Conservation (phyloP, 208 protist species). For the Trypanosoma cruzi region DNA sequence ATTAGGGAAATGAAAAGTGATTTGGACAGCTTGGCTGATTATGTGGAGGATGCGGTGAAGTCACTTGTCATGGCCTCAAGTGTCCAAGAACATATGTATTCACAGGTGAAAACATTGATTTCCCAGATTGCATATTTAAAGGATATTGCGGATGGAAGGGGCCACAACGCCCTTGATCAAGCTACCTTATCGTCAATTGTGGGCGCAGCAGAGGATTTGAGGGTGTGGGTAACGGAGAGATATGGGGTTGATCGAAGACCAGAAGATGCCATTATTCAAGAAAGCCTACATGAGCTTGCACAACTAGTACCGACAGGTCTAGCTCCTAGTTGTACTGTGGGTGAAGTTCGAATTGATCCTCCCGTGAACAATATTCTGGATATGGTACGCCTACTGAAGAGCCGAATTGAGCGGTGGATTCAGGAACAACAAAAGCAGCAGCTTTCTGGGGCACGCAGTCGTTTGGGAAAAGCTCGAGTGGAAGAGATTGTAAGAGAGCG, state of each 20-base stretch:
- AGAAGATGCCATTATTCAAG: conserved; percentile 22
- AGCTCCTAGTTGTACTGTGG: conserved; percentile 5
- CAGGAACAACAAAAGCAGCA: conserved; percentile 62
- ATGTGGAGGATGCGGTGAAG: conserved; percentile 19
- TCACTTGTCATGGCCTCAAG: conserved; percentile 6
- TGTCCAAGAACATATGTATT: conserved; percentile 7
- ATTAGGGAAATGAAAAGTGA: background rate
- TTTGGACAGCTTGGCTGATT: conserved; percentile 20
- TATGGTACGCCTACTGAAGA: conserved; percentile 65
- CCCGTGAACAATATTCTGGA: conserved; percentile 58
- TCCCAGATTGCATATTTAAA: conserved; percentile 9
- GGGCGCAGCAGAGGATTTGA: conserved; percentile 23
- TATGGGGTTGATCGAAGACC: background rate
- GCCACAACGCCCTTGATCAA: conserved; percentile 6
- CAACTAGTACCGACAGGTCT: conserved; percentile 54
- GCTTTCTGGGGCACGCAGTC: conserved; percentile 40
- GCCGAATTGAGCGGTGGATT: conserved; percentile 47
- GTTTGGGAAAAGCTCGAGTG: conserved; percentile 41
- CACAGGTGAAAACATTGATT: conserved; percentile 16
- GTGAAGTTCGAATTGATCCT: conserved; percentile 47
- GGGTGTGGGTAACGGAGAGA: conserved; percentile 8
- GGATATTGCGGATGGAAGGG: background rate
- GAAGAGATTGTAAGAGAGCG: conserved; percentile 44
- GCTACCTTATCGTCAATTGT: conserved; percentile 4
- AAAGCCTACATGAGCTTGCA: conserved; percentile 64